Percentiles rank a stretch among this genome's conserved stretches.
Evolutionary conservation across 73 alveolate genomes (phyloP).

Genomic region (Paramecium sonneborni): DNA sequence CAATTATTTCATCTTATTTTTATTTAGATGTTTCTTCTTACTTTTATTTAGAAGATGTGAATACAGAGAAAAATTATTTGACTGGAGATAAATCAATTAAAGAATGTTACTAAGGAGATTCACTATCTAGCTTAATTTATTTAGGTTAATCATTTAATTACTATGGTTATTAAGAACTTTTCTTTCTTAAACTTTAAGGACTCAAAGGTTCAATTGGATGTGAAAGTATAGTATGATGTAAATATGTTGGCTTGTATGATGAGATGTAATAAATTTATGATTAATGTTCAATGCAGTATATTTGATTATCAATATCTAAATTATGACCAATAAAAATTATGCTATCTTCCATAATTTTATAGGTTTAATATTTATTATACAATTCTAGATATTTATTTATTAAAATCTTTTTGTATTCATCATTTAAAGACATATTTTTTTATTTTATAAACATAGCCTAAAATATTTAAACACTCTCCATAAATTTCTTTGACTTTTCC

Average conservation of each 20-base stretch:
- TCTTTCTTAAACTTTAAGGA: neutral
- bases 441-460: neutral
- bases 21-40: neutral
- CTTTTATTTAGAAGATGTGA: neutral
- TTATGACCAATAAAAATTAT: neutral
- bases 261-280: neutral
- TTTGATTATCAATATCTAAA: neutral
- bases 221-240: neutral
- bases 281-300: neutral
- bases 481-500: neutral
- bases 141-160: neutral
- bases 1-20: too few species aligned
- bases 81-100: neutral
- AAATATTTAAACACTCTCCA: neutral
- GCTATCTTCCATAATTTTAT: constrained; percentile 48
- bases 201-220: constrained; percentile 23
- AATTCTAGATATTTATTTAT: neutral
- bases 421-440: neutral
- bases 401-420: neutral
- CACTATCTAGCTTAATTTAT: neutral
- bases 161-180: neutral
- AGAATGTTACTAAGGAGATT: neutral
- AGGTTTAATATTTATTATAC: neutral
- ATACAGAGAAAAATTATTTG: neutral
- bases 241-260: neutral